Base-by-base conservation (phyloP, 768 basidiomycete genomes). In the Xerocomus potaroensis region DNA sequence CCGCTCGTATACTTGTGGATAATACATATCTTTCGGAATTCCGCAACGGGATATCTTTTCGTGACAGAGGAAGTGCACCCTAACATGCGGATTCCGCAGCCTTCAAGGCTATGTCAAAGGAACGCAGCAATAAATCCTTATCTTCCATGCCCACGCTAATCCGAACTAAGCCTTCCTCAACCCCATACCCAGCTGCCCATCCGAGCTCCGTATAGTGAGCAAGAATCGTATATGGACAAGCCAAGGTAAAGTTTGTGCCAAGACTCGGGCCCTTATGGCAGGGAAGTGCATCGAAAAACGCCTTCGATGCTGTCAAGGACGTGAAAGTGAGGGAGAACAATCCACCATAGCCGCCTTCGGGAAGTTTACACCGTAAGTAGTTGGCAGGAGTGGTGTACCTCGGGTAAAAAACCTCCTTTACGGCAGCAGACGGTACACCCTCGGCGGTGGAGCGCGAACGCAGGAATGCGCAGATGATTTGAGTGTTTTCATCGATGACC, bases 211-310 rank as follows among this genome's bases (percentile, higher is more conserved):
- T 61, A 55, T 81, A 97, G 65, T 98, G 95, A 30, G 90, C 95
- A 21, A 99, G 73, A 48, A 98, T 82, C 9, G 91, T 89, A 63
- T 91, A 98, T 21, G 94, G 95, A 55, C 84, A 93, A 26, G 92
- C 91, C 24, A 98, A 76, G 2, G 95, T 97, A 65, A 97, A 97
- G 74, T 91, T 96, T 18, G 95, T 97, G 2, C 95, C 95, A 8
- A 91, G 75, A 59, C 83, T 84, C 0, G 95, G 95, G 3, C 95
- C 95, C 64, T 98, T 99, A 54, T 78, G 77, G 65, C 84, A 92
- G 8, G 77, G 74, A 31, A 99, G 72, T 0, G 79, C 70, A 65
- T 99, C 91, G 58, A 86, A 95, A 70, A 96, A 96, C 12, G 84
- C 85, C 45, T 71, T 67, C 3, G 88, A 84, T 0, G 87, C 87